Evolutionary conservation across 2,329 filamentous ascomycete genomes (phyloP).

Genomic region (Juglanconis sp.): DNA sequence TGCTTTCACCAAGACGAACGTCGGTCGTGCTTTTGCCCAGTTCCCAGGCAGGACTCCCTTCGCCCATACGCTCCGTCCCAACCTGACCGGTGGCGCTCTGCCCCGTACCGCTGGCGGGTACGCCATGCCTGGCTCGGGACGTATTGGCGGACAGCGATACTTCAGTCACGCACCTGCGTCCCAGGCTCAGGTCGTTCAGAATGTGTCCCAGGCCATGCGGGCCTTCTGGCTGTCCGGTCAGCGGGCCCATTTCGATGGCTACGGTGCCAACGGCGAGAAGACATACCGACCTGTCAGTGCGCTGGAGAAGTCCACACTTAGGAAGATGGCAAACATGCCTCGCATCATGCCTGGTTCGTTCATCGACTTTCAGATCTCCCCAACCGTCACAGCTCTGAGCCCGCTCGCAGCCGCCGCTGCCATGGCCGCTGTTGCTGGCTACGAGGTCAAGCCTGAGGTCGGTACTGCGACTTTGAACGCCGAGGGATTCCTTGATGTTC

Average conservation of each 20-base stretch:
- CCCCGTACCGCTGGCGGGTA: conserved; percentile 90
- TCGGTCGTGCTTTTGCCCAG: conserved; percentile 51
- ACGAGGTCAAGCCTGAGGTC: conserved; percentile 36
- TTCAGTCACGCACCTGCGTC: conserved; percentile 86
- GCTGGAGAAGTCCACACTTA: conserved; percentile 69
- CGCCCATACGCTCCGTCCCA: conserved; percentile 82
- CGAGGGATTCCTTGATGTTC: conserved; percentile 77
- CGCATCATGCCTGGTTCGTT: conserved; percentile 68
- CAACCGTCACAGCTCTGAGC: conserved; percentile 84
- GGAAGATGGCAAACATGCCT: conserved; percentile 60
- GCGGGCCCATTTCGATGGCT: conserved; percentile 81
- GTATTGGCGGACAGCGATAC: conserved; percentile 71
- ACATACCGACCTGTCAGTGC: conserved; percentile 74
- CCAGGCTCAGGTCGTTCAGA: conserved; percentile 87
- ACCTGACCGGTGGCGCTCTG: conserved; percentile 82
- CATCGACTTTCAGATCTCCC: conserved; percentile 84
- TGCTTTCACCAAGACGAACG: conserved; percentile 47
- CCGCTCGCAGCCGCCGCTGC: conserved; percentile 59
- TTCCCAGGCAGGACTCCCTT: conserved; percentile 79
- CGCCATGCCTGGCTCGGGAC: conserved; percentile 63
- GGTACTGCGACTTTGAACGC: conserved; percentile 67
- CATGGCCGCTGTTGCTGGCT: conserved; percentile 45
- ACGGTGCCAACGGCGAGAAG: conserved; percentile 70
- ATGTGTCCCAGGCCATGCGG: conserved; percentile 89
- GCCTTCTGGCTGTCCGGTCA: conserved; percentile 91